These are phyloP conservation scores for Trametes versicolor DNA, from an alignment of 1,284 basidiomycete genomes.

Conservation along the genomic window DNA sequence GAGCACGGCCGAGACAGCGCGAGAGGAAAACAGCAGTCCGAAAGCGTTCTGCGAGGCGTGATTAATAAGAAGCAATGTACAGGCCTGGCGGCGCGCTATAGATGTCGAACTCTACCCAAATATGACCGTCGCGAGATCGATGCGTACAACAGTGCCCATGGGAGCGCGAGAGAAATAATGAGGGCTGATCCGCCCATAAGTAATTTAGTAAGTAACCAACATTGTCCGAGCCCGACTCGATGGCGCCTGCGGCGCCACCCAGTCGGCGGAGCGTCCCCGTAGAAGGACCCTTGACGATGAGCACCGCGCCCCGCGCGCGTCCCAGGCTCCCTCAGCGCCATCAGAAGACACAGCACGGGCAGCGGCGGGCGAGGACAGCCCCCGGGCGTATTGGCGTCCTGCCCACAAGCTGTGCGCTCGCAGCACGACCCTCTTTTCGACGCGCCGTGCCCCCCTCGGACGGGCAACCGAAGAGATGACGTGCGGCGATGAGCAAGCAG, in stretches of 20 bases:
- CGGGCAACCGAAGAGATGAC: not conserved
- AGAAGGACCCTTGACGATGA: not conserved
- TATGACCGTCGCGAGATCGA: not conserved
- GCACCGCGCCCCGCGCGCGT: not conserved
- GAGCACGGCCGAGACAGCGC: constrained; percentile 3
- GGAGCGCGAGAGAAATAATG: not conserved
- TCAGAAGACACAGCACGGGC: not conserved
- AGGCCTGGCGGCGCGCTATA: not conserved
- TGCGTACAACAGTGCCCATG: not conserved
- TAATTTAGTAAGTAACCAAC: not conserved
- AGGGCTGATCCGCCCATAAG: not conserved
- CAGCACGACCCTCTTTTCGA: constrained; percentile 8
- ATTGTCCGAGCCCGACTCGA: not conserved
- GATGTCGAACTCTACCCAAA: constrained; percentile 1
- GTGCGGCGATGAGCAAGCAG: not conserved
- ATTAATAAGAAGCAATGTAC: not conserved
- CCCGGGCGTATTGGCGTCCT: not conserved
- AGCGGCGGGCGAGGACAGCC: constrained; percentile 5
- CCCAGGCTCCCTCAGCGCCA: not conserved
- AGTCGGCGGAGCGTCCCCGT: not conserved
- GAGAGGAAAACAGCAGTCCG: not conserved
- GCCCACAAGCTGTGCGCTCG: constrained; percentile 11
- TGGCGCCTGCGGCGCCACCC: not conserved
- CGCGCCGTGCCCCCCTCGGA: too few species aligned
- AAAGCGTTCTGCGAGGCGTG: not conserved